Conservation (phyloP, 73 alveolate genomes). For the Paramecium biaurelia region DNA sequence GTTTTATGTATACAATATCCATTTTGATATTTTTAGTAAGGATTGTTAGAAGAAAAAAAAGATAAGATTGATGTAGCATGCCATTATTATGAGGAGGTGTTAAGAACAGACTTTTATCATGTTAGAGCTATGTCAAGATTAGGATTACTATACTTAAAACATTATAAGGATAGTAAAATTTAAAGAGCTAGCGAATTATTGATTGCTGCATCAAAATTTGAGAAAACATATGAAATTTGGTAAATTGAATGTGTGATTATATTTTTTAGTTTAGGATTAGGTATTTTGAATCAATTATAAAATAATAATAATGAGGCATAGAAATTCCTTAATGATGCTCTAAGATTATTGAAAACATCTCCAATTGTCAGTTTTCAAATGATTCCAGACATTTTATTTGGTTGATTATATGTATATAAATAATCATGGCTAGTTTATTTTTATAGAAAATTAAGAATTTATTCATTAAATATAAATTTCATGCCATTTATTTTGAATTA, state of each 20-base stretch:
- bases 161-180: neutral
- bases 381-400: conserved; percentile 15
- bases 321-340: neutral
- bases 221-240: neutral
- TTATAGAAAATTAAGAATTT: neutral
- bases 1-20: neutral
- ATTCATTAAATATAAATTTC: neutral
- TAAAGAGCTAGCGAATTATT: conserved; percentile 34
- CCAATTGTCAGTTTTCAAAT: neutral
- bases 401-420: neutral
- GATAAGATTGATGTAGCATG: neutral
- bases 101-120: neutral
- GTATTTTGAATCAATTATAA: neutral
- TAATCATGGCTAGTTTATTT: neutral
- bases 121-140: conserved; percentile 28
- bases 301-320: neutral
- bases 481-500: neutral
- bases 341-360: neutral
- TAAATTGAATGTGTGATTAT: neutral
- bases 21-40: neutral
- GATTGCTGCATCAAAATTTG: conserved; percentile 34
- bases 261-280: neutral
- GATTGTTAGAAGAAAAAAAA: neutral
- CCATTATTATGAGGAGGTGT: neutral
- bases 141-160: neutral